Percentiles rank a stretch among this genome's conserved stretches.
phyloP scores from a whole-genome alignment of 1,284 basidiomycete genomes.

The Kalmanozyma brasiliensis region DNA sequence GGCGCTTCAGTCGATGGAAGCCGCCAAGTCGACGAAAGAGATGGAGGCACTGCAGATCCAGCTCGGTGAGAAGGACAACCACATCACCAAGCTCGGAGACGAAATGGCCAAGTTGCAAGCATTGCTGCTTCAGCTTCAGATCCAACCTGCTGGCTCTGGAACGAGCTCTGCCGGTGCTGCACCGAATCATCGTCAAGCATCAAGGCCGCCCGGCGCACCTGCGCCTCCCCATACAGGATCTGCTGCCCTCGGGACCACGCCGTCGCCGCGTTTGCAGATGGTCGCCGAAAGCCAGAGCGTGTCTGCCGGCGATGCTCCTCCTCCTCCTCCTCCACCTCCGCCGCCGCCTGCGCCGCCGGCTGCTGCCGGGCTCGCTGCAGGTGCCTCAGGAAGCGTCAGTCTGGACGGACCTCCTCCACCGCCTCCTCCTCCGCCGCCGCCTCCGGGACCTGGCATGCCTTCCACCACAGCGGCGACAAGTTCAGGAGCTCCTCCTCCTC shows the following conservation, averaged over 20 bases:
- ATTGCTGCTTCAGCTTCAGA: conserved; percentile 47
- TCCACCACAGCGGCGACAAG: neutral
- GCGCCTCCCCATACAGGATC: neutral
- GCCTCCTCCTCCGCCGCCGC: conserved; percentile 41
- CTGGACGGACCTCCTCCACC: conserved; percentile 15
- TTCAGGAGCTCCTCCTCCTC: conserved; percentile 3
- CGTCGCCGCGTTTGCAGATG: conserved; percentile 5
- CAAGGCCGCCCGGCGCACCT: conserved; percentile 39
- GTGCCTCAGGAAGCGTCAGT: neutral
- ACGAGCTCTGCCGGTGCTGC: conserved; percentile 19
- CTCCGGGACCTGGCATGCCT: conserved; percentile 16
- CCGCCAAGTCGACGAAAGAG: conserved; percentile 22
- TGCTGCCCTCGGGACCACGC: conserved; percentile 3
- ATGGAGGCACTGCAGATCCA: conserved; percentile 12
- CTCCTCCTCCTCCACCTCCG: conserved; percentile 17
- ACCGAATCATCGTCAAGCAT: conserved; percentile 36
- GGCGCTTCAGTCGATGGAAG: conserved; percentile 40
- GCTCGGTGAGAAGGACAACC: conserved; percentile 33
- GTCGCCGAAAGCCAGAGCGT: neutral
- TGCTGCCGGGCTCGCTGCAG: neutral
- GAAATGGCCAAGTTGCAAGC: conserved; percentile 52
- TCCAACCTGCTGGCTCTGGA: conserved; percentile 33
- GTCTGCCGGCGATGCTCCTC: conserved; percentile 3
- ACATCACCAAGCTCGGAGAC: conserved; percentile 31
- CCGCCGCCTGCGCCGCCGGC: conserved; percentile 21